Evolutionary conservation across 2,329 filamentous ascomycete species (phyloP).

Genomic region (Penicillium sumatraense): DNA sequence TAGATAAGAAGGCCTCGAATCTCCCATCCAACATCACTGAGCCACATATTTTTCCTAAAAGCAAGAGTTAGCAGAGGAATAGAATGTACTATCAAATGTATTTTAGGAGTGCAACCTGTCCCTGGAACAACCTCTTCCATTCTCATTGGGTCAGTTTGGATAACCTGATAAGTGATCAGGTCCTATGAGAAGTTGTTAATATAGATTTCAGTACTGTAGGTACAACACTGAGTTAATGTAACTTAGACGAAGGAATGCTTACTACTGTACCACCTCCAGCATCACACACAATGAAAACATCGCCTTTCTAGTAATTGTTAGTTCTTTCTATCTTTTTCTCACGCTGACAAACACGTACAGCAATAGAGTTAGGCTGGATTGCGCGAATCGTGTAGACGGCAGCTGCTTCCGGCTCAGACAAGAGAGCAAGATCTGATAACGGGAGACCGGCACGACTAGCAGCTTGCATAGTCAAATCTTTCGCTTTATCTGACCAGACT

Average conservation of each 20-base stretch:
- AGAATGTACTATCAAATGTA: neutral
- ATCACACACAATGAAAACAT: conserved; percentile 43
- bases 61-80: neutral
- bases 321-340: neutral
- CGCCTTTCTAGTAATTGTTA: conserved; percentile 21
- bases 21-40: conserved; percentile 35
- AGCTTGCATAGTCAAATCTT: conserved; percentile 32
- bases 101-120: conserved; percentile 20
- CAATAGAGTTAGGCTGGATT: conserved; percentile 31
- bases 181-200: conserved; percentile 24
- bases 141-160: conserved; percentile 25
- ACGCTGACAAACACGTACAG: conserved; percentile 20
- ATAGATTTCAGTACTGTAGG: neutral
- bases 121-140: conserved; percentile 34
- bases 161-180: conserved; percentile 37
- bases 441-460: conserved; percentile 22
- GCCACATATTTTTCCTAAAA: conserved; percentile 34
- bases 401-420: conserved; percentile 38
- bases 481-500: conserved; percentile 41
- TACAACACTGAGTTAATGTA: too few species aligned
- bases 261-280: conserved; percentile 45
- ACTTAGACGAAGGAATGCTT: neutral
- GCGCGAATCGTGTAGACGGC: conserved; percentile 35
- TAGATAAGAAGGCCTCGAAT: conserved; percentile 31
- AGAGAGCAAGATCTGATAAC: conserved; percentile 7